Evolutionary conservation across 73 alveolate species (phyloP).

Genomic region (Paraurostyla sp.): DNA sequence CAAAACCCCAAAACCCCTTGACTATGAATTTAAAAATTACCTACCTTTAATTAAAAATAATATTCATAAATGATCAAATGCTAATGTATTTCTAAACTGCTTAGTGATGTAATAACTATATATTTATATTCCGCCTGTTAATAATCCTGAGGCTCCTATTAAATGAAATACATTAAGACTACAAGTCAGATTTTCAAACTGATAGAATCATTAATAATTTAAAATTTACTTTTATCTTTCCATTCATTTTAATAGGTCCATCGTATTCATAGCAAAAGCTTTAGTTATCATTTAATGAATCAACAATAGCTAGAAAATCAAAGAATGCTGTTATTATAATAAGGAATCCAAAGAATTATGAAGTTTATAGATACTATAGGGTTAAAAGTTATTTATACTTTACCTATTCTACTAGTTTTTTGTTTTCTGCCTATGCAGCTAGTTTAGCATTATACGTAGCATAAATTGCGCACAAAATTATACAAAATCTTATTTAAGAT

Average conservation of each 20-base stretch:
- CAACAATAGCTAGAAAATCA: neutral
- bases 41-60: too few species aligned
- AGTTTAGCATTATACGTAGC: neutral
- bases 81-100: neutral
- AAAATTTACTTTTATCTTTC: neutral
- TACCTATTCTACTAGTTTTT: too few species aligned
- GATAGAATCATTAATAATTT: neutral
- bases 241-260: neutral
- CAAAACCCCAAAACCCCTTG: too few species aligned
- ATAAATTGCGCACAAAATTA: neutral
- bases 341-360: neutral
- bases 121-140: neutral
- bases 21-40: neutral
- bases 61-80: neutral
- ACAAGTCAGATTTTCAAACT: neutral
- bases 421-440: neutral
- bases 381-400: too few species aligned
- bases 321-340: neutral
- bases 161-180: too few species aligned
- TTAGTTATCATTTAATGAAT: neutral
- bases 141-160: neutral
- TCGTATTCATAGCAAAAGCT: neutral
- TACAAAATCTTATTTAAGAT: neutral
- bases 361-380: neutral
- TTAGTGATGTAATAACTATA: too few species aligned